A percentile compares a stretch with the other conserved stretches of the same genome.
These are phyloP conservation scores for Aspergillus sp. DNA, from an alignment of 2,329 filamentous ascomycete genomes.

Conservation along the genomic window DNA sequence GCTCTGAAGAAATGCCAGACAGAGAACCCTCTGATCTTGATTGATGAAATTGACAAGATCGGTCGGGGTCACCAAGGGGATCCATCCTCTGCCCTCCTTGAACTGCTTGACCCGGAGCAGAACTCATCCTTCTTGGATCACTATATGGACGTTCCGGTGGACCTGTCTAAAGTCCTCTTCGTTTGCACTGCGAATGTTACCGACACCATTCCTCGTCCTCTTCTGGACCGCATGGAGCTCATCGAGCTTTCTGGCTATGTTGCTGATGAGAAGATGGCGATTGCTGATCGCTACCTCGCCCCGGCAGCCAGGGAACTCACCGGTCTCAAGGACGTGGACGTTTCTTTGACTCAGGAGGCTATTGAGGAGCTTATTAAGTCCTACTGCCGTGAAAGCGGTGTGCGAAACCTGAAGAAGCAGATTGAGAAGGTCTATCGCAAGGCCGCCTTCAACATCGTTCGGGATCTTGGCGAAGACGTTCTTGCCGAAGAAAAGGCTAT, in stretches of 20 bases:
- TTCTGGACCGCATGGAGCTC: constrained; percentile 96
- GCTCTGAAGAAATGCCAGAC: constrained; percentile 99
- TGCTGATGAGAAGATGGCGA: constrained; percentile 97
- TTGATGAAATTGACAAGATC: constrained; percentile 98
- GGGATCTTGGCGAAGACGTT: constrained; percentile 83
- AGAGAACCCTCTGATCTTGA: constrained; percentile 93
- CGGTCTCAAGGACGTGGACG: constrained; percentile 84
- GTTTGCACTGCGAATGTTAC: constrained; percentile 99
- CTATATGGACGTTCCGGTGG: constrained; percentile 97
- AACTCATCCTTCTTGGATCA: constrained; percentile 97
- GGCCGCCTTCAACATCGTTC: constrained; percentile 93
- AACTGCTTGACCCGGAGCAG: constrained; percentile 93
- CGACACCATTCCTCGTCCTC: constrained; percentile 90
- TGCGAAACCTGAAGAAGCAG: constrained; percentile 97
- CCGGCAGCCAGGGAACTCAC: constrained; percentile 93
- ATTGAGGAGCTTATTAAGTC: constrained; percentile 98
- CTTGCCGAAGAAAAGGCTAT: constrained; percentile 77
- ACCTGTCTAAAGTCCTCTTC: constrained; percentile 95
- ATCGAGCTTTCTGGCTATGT: constrained; percentile 96
- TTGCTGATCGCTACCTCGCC: constrained; percentile 87
- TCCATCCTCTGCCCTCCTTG: constrained; percentile 87
- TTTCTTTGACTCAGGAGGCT: constrained; percentile 79
- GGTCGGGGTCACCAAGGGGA: constrained; percentile 95
- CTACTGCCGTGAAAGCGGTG: constrained; percentile 95
- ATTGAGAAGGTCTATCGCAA: constrained; percentile 99